phyloP scores from a whole-genome alignment of 2,329 filamentous ascomycete genomes.

The Cytospora leucostoma region DNA sequence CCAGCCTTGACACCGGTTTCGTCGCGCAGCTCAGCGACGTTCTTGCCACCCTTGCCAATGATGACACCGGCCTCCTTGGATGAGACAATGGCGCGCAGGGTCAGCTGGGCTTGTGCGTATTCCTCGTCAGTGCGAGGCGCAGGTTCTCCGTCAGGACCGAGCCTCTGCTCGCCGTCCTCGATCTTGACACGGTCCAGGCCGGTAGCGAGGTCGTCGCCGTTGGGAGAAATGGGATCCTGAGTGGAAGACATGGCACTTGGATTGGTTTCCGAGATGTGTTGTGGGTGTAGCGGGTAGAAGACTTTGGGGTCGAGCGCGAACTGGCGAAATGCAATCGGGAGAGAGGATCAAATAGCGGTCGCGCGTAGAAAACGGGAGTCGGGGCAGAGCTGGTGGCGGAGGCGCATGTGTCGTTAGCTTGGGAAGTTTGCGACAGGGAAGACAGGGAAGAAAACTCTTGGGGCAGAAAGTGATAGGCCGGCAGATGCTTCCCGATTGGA shows the following conservation, averaged over 20 bases:
- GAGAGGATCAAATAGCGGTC: constrained; percentile 11
- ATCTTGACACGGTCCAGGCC: constrained; percentile 67
- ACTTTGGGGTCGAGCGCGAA: constrained; percentile 11
- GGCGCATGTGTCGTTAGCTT: constrained; percentile 19
- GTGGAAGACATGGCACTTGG: constrained; percentile 58
- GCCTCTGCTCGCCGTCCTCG: constrained; percentile 59
- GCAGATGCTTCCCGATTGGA: constrained; percentile 5
- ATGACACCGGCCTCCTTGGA: constrained; percentile 99
- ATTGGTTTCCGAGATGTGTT: constrained; percentile 10
- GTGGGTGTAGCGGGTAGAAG: background rate
- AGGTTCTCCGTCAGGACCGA: constrained; percentile 74
- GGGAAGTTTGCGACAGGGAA: background rate
- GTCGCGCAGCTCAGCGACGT: constrained; percentile 93
- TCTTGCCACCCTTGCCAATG: constrained; percentile 98
- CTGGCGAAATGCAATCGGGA: constrained; percentile 4
- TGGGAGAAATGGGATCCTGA: constrained; percentile 59
- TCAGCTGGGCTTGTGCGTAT: constrained; percentile 89
- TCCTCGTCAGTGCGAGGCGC: constrained; percentile 94
- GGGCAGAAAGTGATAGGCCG: background rate
- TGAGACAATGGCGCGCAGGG: constrained; percentile 94
- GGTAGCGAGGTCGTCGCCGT: constrained; percentile 63
- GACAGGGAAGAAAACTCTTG: background rate
- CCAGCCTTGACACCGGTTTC: constrained; percentile 98
- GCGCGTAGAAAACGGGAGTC: constrained; percentile 15
- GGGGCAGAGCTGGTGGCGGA: constrained; percentile 22